A percentile compares a stretch with the other conserved stretches of the same genome.
Evolutionary conservation across 1,284 basidiomycete genomes (phyloP).

Genomic region (Hypsizygus ulmarius): DNA sequence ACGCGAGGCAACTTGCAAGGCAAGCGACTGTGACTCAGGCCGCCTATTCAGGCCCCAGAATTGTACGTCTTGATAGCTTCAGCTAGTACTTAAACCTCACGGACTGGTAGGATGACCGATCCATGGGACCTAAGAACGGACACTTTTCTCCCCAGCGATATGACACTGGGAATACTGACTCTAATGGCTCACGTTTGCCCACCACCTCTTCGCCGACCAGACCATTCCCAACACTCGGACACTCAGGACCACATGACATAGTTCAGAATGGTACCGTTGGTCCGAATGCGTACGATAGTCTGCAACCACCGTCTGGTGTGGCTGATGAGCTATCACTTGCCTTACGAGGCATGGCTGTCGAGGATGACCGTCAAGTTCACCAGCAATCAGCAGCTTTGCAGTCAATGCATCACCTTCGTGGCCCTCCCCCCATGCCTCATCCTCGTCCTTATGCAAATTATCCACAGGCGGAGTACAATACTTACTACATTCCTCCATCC

Average conservation of each 20-base stretch:
- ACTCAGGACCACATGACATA: conserved; percentile 30
- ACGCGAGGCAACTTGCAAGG: conserved; percentile 43
- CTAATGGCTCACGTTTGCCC: conserved; percentile 38
- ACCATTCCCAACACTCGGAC: conserved; percentile 34
- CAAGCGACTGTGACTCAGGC: conserved; percentile 39
- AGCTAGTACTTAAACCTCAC: conserved; percentile 21
- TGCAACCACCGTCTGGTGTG: conserved; percentile 40
- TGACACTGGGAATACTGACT: conserved; percentile 43
- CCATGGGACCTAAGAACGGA: conserved; percentile 39
- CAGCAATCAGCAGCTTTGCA: conserved; percentile 21
- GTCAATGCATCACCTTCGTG: conserved; percentile 20
- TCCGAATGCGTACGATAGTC: conserved; percentile 37
- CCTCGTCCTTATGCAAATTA: conserved; percentile 50
- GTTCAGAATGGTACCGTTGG: conserved; percentile 21
- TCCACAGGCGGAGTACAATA: conserved; percentile 53
- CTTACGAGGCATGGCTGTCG: conserved; percentile 65
- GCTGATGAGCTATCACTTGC: conserved; percentile 56
- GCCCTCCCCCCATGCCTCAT: conserved; percentile 40
- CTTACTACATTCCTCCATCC: conserved; percentile 50
- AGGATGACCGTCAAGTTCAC: conserved; percentile 50
- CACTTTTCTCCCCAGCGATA: conserved; percentile 56
- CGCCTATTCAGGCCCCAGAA: conserved; percentile 38
- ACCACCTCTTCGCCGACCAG: conserved; percentile 41
- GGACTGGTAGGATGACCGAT: conserved; percentile 46
- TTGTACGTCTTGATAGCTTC: conserved; percentile 33